These are phyloP conservation scores for Petunia secreta DNA, from an alignment of 257 asterid species.

Conservation along the genomic window DNA sequence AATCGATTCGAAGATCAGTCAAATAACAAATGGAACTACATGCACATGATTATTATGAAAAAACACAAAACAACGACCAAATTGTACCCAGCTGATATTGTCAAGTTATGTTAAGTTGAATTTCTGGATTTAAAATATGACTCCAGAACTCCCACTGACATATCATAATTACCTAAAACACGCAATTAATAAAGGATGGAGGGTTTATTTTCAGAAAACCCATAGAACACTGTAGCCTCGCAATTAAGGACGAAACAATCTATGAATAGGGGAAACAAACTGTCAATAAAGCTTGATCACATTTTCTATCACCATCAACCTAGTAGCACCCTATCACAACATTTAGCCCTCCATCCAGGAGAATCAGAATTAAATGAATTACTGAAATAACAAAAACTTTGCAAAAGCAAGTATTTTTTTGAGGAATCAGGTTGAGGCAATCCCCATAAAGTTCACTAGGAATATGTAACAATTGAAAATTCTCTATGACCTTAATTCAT, in stretches of 20 bases:
- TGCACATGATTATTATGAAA: not conserved
- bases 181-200: not conserved
- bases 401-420: constrained; percentile 69
- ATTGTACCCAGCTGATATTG: not conserved
- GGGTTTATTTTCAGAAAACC: not conserved
- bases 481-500: not conserved
- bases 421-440: constrained; percentile 34
- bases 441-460: constrained; percentile 51
- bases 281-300: not conserved
- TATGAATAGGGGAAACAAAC: not conserved
- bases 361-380: not conserved
- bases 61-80: not conserved
- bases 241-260: not conserved
- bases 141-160: not conserved
- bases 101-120: not conserved
- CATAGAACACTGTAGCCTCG: not conserved
- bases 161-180: not conserved
- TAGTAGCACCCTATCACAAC: constrained; percentile 7
- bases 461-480: constrained; percentile 27
- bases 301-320: not conserved
- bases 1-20: not conserved
- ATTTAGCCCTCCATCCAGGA: constrained; percentile 18
- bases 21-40: not conserved
- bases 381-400: constrained; percentile 68
- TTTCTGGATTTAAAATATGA: not conserved